Base-by-base conservation (phyloP, 768 basidiomycete species). In the Leucogyrophana mollusca region DNA sequence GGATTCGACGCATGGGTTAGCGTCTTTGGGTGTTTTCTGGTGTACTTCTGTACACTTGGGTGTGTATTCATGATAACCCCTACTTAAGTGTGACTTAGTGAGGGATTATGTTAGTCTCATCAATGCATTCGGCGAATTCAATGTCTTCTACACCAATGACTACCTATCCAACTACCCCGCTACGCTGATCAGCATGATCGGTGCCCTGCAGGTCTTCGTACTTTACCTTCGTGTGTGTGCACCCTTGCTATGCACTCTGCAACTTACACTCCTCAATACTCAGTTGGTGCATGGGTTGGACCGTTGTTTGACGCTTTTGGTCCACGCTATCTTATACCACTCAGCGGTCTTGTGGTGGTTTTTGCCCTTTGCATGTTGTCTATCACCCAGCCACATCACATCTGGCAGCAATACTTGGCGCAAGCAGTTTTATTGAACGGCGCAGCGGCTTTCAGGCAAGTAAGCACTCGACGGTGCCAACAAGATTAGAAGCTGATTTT, bases 71-170 rank as follows among this genome's bases (percentile, higher is more conserved):
- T 25, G n/a, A 6, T 27, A 9, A 3, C 21, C 18, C 16, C 7
- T 5, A 25, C 27, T 7, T 9, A 34, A 42, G 49, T n/a, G n/a
- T n/a, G n/a, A n/a, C 27, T 57, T 56, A 56, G 43, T n/a, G n/a
- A n/a, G 9, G 16, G n/a, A 20, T 18, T 30, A 11, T 22, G 21
- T 18, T 22, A 59, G 62, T 16, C 37, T 56, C 7, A 51, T 66
- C 43, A 70, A 70, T 44, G 56, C 58, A 1, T 69, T 58, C 27
- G 71, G 71, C 25, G 66, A 64, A 3, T 70, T 62, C 53, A 62
- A 68, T 45, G 59, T 62, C 9, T 71, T 65, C 54, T 72, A 70
- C 46, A 43, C 52, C 9, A 45, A 52, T 10, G 47, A 33, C 9
- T 61, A 60, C 27, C 52, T 66, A 5, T 50, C 63, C 1, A 45